These are phyloP conservation scores for Globisporangium canariense DNA, from an alignment of 352 stramenopile genomes.

Conservation along the genomic window DNA sequence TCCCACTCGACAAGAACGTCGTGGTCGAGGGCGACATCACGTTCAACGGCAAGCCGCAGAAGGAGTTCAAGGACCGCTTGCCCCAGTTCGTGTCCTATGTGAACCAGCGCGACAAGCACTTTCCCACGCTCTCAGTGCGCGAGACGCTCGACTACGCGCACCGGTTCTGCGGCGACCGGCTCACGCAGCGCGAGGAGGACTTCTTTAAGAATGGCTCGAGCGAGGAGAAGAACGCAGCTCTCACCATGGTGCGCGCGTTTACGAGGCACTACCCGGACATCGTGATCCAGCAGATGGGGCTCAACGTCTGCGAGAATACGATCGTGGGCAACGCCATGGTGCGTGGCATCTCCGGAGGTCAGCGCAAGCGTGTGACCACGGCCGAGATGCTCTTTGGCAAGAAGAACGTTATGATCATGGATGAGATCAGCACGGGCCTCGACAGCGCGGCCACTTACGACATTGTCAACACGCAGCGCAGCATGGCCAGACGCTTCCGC, in stretches of 20 bases:
- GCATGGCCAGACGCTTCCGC: constrained; percentile 18
- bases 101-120: constrained; percentile 24
- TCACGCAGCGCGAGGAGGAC: constrained; percentile 29
- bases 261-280: constrained; percentile 25
- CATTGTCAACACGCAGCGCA: constrained; percentile 57
- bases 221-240: constrained; percentile 20
- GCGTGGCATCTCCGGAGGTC: constrained; percentile 73
- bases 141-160: constrained; percentile 29
- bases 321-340: constrained; percentile 57
- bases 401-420: constrained; percentile 70
- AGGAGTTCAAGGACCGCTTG: constrained; percentile 21
- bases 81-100: constrained; percentile 26
- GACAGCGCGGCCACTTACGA: constrained; percentile 70
- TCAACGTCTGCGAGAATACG: constrained; percentile 38
- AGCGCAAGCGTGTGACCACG: constrained; percentile 90
- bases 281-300: constrained; percentile 26
- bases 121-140: constrained; percentile 24
- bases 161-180: constrained; percentile 19
- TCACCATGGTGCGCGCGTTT: constrained; percentile 10
- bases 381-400: constrained; percentile 72
- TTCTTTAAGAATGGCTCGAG: constrained; percentile 27
- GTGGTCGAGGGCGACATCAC: constrained; percentile 21
- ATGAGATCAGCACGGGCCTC: constrained; percentile 92
- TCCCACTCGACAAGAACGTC: constrained; percentile 20
- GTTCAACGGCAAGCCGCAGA: constrained; percentile 20